Percentiles rank a stretch among this genome's conserved stretches.
phyloP scores from a whole-genome alignment of 768 basidiomycete genomes.

The Sarcomyxa edulis region DNA sequence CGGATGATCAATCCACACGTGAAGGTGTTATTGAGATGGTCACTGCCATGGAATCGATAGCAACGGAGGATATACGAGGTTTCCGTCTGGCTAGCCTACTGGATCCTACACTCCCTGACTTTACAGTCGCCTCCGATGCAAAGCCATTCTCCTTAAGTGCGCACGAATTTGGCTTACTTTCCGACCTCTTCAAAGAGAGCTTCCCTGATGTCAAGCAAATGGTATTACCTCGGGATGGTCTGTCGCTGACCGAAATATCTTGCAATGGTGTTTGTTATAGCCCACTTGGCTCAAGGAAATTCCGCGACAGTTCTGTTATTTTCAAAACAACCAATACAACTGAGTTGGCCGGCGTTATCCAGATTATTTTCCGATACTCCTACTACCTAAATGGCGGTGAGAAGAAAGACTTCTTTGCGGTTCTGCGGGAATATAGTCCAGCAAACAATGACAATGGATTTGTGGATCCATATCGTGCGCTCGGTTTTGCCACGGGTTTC shows the following conservation, averaged over 20 bases:
- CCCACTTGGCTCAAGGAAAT: slow-evolving; percentile 5
- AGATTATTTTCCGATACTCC: slow-evolving; percentile 7
- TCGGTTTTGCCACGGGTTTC: slow-evolving; percentile 10
- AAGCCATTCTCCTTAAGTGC: background rate
- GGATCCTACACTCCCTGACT: slow-evolving; percentile 4
- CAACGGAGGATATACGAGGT: slow-evolving; percentile 12
- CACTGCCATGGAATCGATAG: slow-evolving; percentile 6
- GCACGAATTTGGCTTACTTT: background rate
- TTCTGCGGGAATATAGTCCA: slow-evolving; percentile 1
- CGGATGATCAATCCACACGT: slow-evolving; percentile 6
- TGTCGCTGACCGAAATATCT: slow-evolving; percentile 5
- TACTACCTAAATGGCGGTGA: too few species aligned
- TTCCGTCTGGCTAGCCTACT: slow-evolving; percentile 4
- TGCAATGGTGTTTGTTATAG: slow-evolving; percentile 8
- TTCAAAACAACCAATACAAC: slow-evolving; percentile 3
- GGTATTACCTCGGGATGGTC: background rate
- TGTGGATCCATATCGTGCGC: slow-evolving; percentile 12
- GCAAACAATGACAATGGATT: too few species aligned
- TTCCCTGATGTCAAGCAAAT: too few species aligned
- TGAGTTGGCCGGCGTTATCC: slow-evolving; percentile 2
- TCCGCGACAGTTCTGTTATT: slow-evolving; percentile 8
- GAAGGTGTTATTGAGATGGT: slow-evolving; percentile 7
- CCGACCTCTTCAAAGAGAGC: background rate
- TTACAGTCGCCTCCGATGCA: background rate
- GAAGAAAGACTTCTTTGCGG: slow-evolving; percentile 3